Percentiles rank a stretch among this genome's conserved stretches.
Evolutionary conservation across 106 monocot species (phyloP).

Genomic region (Dioscorea zingiberensis): DNA sequence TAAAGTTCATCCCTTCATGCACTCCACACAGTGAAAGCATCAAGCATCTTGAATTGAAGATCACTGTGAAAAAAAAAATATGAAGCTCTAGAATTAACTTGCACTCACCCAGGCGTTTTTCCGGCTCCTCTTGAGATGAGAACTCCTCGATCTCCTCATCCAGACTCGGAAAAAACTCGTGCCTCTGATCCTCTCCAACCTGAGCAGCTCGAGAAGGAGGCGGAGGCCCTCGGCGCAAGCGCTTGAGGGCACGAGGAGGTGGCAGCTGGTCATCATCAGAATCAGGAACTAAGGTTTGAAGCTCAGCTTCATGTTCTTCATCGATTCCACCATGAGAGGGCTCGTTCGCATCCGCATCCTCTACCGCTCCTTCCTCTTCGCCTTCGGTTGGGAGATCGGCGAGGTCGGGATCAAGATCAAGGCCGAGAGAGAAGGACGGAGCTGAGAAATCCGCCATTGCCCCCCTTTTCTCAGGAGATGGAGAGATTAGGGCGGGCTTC

Average conservation of each 20-base stretch:
- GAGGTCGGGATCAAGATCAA: constrained; percentile 32
- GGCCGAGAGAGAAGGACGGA: constrained; percentile 69
- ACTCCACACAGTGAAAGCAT: background rate
- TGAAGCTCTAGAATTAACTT: background rate
- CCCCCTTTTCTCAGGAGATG: background rate
- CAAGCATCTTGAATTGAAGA: background rate
- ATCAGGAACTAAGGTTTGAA: background rate
- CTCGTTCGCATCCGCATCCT: background rate
- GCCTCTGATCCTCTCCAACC: background rate
- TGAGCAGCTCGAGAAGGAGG: constrained; percentile 3
- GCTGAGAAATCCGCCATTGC: constrained; percentile 32
- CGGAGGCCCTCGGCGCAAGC: constrained; percentile 38
- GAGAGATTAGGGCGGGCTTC: background rate
- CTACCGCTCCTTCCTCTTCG: constrained; percentile 4
- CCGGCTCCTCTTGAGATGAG: constrained; percentile 60
- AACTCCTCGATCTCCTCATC: constrained; percentile 89
- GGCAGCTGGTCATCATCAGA: background rate
- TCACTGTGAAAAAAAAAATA: background rate
- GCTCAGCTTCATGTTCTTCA: constrained; percentile 1
- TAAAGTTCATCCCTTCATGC: background rate
- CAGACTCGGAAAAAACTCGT: background rate
- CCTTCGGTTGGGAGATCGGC: constrained; percentile 15
- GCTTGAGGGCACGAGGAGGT: constrained; percentile 30
- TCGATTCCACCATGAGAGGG: background rate
- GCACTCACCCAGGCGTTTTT: constrained; percentile 24